Evolutionary conservation across 1,284 basidiomycete genomes (phyloP), one percentile per base, ranked within the genome.

Genomic region (Ceratobasidium sp.): DNA sequence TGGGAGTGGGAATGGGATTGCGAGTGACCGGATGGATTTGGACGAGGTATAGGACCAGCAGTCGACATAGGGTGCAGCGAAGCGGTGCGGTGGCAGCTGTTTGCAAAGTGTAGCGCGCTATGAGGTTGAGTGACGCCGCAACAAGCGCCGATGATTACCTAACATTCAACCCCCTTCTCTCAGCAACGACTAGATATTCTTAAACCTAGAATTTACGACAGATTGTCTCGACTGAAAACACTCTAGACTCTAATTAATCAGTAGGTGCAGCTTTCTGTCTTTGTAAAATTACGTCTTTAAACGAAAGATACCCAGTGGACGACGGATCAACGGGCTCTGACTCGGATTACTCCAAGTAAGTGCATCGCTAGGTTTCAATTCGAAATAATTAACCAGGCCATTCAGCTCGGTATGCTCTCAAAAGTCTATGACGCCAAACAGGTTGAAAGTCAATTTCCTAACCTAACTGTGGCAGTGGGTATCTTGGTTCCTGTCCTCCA

Each of bases 401-500:
- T 40, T 56, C 79, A 87, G 85, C 83, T 87, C 85, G 40, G 59
- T 67, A 78, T 46, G 42, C 65, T 64, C 20, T 57, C 23, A 59
- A 15, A 68, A 40, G 3, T 20, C n/a, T 73, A 77, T 52, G 44
- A 42, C 33, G 52, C 38, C 28, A 40, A 12, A n/a, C 67, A 20
- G 62, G n/a, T 28, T 26, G 20, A 40, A 12, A 26, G 52, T 26
- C 52, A 15, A 13, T 40, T 15, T 56, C 50, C 48, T 57, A 50
- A 59, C 66, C 67, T 23, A 38, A 54, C 59, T 28, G 38, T 40
- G 64, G 17, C 81, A 93, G 93, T 99, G 97, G 97, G 97, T 98
- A 82, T 96, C 96, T 6, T 99, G 97, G 97, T 99, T 99, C 85
- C 89, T 99, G 40, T 96, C 96, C 7, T 97, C 96, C n/a, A 97